phyloP scores from a whole-genome alignment of 805 yeast genomes.

The Saccharomycopsis oosterbeekiorum region DNA sequence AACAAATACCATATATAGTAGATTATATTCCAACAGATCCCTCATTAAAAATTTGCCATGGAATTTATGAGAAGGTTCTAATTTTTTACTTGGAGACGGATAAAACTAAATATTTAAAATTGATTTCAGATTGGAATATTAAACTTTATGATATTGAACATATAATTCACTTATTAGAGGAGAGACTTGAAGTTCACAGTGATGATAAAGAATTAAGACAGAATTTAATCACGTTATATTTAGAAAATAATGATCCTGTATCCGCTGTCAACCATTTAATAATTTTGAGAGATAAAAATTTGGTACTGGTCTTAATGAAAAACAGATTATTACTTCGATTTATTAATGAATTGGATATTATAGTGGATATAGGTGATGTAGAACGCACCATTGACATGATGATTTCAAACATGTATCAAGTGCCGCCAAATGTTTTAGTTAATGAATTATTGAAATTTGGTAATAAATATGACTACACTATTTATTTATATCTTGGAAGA shows the following conservation, averaged over 20 bases:
- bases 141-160: conserved; percentile 38
- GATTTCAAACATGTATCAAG: conserved; percentile 55
- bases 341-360: conserved; percentile 38
- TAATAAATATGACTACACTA: conserved; percentile 36
- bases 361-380: conserved; percentile 35
- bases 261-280: conserved; percentile 60
- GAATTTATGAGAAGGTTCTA: conserved; percentile 39
- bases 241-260: conserved; percentile 46
- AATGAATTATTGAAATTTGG: conserved; percentile 39
- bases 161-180: conserved; percentile 40
- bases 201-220: conserved; percentile 29
- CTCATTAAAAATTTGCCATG: conserved; percentile 27
- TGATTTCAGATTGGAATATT: conserved; percentile 49
- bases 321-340: conserved; percentile 53
- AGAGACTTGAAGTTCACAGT: conserved; percentile 29
- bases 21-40: conserved; percentile 44
- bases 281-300: conserved; percentile 40
- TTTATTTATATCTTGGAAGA: conserved; percentile 55
- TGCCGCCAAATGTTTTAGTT: conserved; percentile 33
- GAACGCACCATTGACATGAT: conserved; percentile 39
- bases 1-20: conserved; percentile 38
- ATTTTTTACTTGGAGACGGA: conserved; percentile 34
- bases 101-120: conserved; percentile 30
- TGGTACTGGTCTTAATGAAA: conserved; percentile 47
- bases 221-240: conserved; percentile 42